These are phyloP conservation scores for Esteya vermicola DNA, from an alignment of 2,329 filamentous ascomycete genomes.

Conservation along the genomic window DNA sequence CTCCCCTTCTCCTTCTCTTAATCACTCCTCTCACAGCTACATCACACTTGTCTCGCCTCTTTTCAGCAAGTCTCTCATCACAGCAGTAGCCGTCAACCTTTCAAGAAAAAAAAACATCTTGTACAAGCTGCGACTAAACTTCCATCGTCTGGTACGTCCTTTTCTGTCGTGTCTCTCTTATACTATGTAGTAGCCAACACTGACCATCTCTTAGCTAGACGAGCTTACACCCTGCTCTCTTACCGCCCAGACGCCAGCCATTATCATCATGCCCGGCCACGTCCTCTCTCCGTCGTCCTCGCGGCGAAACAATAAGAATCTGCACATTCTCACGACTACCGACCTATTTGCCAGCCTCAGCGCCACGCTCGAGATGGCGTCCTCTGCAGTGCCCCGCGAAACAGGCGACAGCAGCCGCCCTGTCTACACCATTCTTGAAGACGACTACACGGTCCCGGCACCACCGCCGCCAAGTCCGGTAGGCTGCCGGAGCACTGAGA, in stretches of 20 bases:
- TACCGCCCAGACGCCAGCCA: neutral
- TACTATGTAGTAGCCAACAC: neutral
- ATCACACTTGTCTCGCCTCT: neutral
- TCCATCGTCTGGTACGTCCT: too few relatives aligned
- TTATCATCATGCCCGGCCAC: conserved; percentile 27
- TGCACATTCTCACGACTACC: conserved; percentile 29
- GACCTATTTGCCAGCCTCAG: conserved; percentile 40
- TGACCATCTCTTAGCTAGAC: neutral
- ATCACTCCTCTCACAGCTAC: neutral
- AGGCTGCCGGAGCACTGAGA: conserved; percentile 42
- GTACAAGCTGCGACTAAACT: too few relatives aligned
- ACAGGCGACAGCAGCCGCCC: conserved; percentile 22
- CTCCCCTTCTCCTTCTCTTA: neutral
- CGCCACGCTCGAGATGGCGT: conserved; percentile 27
- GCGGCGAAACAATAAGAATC: conserved; percentile 26
- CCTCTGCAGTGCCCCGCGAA: neutral
- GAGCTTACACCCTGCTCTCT: neutral
- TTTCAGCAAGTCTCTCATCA: too few relatives aligned
- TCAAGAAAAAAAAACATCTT: too few relatives aligned
- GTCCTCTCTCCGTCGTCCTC: conserved; percentile 31
- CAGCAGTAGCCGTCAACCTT: neutral
- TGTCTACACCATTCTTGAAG: conserved; percentile 35
- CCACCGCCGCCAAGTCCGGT: conserved; percentile 51
- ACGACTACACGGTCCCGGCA: conserved; percentile 50
- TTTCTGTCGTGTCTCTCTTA: too few relatives aligned